phyloP scores from a whole-genome alignment of 2,329 filamentous ascomycete species.

The Ascochyta rabiei region DNA sequence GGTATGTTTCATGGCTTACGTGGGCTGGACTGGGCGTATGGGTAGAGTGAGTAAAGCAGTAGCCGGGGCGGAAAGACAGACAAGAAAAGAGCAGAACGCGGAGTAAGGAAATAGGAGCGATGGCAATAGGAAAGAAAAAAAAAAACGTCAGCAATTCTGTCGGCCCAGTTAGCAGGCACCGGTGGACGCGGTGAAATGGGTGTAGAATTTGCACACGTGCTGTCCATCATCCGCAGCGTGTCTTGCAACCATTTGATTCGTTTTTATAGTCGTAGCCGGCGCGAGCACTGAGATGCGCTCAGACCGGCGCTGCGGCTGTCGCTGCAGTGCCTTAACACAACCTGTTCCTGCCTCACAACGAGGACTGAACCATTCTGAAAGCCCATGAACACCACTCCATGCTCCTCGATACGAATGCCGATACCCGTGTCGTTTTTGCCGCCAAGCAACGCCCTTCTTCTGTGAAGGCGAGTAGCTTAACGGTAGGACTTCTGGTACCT shows the following conservation, averaged over 20 bases:
- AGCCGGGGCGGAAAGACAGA: too few relatives aligned
- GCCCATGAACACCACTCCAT: slow-evolving; percentile 47
- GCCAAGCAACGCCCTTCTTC: not conserved
- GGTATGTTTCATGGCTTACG: too few relatives aligned
- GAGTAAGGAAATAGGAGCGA: too few relatives aligned
- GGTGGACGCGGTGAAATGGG: slow-evolving; percentile 20
- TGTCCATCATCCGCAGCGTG: slow-evolving; percentile 24
- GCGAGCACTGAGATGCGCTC: slow-evolving; percentile 42
- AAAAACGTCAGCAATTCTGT: slow-evolving; percentile 6
- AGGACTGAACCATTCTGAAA: slow-evolving; percentile 42
- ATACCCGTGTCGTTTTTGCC: not conserved
- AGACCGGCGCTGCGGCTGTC: slow-evolving; percentile 20
- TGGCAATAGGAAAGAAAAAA: not conserved
- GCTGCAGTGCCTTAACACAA: slow-evolving; percentile 18
- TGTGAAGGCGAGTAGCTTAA: slow-evolving; percentile 62
- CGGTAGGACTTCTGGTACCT: slow-evolving; percentile 99
- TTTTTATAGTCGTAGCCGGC: slow-evolving; percentile 48
- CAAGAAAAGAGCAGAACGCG: too few relatives aligned
- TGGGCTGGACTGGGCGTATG: too few relatives aligned
- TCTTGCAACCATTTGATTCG: slow-evolving; percentile 49
- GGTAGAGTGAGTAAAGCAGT: too few relatives aligned
- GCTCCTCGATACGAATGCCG: slow-evolving; percentile 27
- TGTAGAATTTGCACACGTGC: slow-evolving; percentile 18
- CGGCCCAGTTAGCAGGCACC: slow-evolving; percentile 11
- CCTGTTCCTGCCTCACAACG: slow-evolving; percentile 33